Evolutionary conservation across 2,329 filamentous ascomycete species (phyloP), one percentile per base, ranked within the genome.

Genomic region (Alternaria gansuensis): DNA sequence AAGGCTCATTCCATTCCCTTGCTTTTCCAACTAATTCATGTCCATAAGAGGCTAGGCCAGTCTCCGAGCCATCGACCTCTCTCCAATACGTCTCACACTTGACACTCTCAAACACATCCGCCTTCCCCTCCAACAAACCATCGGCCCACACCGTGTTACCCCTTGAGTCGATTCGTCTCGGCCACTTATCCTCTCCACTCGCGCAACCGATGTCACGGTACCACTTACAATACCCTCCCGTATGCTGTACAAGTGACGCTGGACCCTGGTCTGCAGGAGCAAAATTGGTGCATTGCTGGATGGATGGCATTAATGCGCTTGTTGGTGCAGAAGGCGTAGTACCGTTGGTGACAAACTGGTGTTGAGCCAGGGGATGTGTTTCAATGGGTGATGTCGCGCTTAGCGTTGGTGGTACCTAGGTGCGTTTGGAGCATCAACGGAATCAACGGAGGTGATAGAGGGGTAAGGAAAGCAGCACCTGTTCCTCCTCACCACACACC

Each of bases 241-340:
- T n/a, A 14, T 51, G 44, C 37, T 56, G 53, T 3, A 51, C 37
- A 5, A 51, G 5, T 1, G 53, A 56, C 3, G n/a, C 5, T 4
- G 53, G 45, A 8, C 45, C 37, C 21, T 40, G 29, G n/a, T 40
- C 36, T 8, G 23, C 29, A 23, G 53, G 21, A 29, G 40, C 53
- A 34, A 51, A 51, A 37, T 41, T 56, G 21, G 39, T 29, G 39
- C 53, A 56, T 13, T 33, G 37, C 28, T 51, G 14, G 5, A 51
- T 50, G 3, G 53, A 51, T 50, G 3, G 53, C 45, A 5, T 56
- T 44, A 21, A 44, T 41, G 3, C 21, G n/a, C 26, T 56, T 51
- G 11, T 56, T 37, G 36, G 33, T 50, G 31, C 53, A 56, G n/a
- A 13, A 41, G 7, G 26, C n/a, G 31, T 33, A 51, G 21, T 57